Percentiles rank a stretch among this genome's conserved stretches.
These are phyloP conservation scores for Oryza australiensis DNA, from an alignment of 176 grass and related monocot species.

Conservation along the genomic window DNA sequence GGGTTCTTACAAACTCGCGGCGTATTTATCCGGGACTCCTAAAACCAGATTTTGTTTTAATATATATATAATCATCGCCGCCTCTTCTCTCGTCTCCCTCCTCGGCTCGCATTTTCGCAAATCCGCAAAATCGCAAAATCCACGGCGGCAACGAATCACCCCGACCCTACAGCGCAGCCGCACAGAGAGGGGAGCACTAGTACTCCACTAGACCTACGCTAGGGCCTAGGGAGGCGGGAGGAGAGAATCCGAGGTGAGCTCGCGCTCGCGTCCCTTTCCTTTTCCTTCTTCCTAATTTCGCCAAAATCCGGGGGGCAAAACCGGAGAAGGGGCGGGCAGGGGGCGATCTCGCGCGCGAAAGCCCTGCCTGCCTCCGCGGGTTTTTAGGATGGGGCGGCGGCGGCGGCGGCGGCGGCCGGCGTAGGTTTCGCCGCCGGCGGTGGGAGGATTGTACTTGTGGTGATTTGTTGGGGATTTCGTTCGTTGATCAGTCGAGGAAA, in stretches of 20 bases:
- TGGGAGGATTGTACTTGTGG: background rate
- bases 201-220: background rate
- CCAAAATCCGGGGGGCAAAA: constrained; percentile 3
- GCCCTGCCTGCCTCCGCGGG: background rate
- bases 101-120: background rate
- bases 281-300: background rate
- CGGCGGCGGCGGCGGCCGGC: background rate
- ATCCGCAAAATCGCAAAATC: background rate
- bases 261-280: no score
- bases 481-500: background rate
- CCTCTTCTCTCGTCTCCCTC: background rate
- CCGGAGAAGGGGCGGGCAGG: background rate
- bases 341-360: background rate
- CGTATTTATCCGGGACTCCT: background rate
- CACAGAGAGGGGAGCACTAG: background rate
- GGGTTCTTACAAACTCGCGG: background rate
- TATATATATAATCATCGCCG: background rate
- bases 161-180: no score
- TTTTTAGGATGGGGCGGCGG: no score
- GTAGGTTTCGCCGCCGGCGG: background rate
- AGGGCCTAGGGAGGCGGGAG: no score
- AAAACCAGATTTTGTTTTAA: background rate
- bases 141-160: no score
- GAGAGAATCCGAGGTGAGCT: constrained; percentile 10
- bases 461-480: no score